These are phyloP conservation scores for Alternaria arbusti DNA, from an alignment of 2,329 filamentous ascomycete genomes.

Conservation along the genomic window DNA sequence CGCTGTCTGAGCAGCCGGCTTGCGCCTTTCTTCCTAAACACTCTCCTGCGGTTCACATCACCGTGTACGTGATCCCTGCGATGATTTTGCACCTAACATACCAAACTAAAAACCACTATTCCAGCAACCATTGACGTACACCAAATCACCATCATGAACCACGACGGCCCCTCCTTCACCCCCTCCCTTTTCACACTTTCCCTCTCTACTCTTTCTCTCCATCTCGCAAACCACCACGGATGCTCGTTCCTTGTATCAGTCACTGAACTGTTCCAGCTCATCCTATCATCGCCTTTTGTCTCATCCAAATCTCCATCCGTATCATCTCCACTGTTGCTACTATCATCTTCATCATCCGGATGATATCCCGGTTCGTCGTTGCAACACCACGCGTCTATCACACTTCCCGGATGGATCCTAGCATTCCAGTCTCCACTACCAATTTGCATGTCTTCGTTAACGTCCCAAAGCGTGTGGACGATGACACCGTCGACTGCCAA, in stretches of 20 bases:
- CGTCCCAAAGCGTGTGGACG: conserved; percentile 71
- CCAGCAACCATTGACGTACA: neutral
- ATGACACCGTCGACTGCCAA: conserved; percentile 86
- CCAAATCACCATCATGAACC: neutral
- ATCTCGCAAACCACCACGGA: neutral
- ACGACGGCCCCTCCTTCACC: neutral
- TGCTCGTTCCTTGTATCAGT: neutral
- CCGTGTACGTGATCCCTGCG: too few relatives aligned
- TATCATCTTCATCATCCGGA: neutral
- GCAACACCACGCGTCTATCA: conserved; percentile 8
- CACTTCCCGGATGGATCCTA: conserved; percentile 17
- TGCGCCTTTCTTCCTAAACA: too few relatives aligned
- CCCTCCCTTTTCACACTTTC: rapidly evolving
- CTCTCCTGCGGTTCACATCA: too few relatives aligned
- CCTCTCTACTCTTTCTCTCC: neutral
- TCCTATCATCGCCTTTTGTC: too few relatives aligned
- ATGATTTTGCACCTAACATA: too few relatives aligned
- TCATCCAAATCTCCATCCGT: neutral
- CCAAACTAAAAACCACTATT: too few relatives aligned
- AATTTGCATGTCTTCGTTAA: conserved; percentile 84
- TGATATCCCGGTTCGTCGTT: too few relatives aligned
- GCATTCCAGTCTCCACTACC: conserved; percentile 70
- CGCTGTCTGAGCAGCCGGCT: too few relatives aligned
- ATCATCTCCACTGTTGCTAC: neutral
- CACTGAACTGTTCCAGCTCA: neutral